Evolutionary conservation across 148 eudicot species (phyloP), one percentile per base, ranked within the genome.

Genomic region (Fagopyrum esculentum): DNA sequence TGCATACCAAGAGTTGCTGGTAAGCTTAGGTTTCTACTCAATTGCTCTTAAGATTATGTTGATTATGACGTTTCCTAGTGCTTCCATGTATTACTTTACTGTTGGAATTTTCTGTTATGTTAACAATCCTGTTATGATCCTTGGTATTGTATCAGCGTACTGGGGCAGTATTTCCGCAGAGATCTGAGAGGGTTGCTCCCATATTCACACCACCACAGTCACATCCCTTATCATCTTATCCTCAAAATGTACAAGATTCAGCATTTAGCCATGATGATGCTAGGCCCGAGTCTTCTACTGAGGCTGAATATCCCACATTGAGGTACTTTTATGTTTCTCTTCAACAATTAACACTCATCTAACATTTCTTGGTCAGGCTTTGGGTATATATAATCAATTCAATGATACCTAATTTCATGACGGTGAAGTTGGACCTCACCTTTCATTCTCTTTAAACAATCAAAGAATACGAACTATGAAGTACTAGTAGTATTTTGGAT

Each of bases 1-100:
- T 44, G 98, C 97, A 70, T 95, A 95, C 81, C 98, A 92, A 80
- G 98, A 95, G 75, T 84, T 95, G 77, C 77, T 92, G 93, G 98
- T 95, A 84, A 76, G 85, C 35, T 49, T 46, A 71, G 12, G 30
- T 19, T 16, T 71, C 29, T 45, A 71, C 12, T 19, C 35, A 45
- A 45, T 6, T 45, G 73, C 29, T 22, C 3, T 45, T 66, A 66
- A 8, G 30, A 66, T 6, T 4, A 5, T 63, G n/a, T 63, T 63
- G 45, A 30, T 63, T 30, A 43, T 6, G 19, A 45, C 45, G 3
- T 63, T 66, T 40, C 17, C 16, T 43, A 3, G 71, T 29, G 0
- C 46, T 66, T 8, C 9, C 47, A 40, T 8, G 12, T 78, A 72
- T n/a, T 11, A 10, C n/a, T 5, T 30, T 71, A 4, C 13, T 44